Percentiles rank a stretch among this genome's conserved stretches.
Conservation (phyloP, 108 stramenopile genomes). For the Thalassiosira profunda region DNA sequence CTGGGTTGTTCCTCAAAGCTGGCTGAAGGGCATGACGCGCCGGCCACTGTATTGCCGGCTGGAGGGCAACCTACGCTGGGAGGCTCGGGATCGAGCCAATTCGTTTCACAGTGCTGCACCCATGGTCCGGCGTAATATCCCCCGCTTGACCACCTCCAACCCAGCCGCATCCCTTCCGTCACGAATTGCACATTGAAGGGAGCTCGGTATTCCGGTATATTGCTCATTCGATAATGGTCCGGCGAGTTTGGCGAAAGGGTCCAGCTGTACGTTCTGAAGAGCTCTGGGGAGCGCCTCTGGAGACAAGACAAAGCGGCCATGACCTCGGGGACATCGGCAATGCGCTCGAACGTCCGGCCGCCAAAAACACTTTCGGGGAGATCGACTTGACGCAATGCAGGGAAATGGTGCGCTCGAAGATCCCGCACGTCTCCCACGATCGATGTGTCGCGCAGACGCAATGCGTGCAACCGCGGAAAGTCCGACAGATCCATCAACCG, state of each 20-base stretch:
- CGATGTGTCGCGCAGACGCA: not conserved
- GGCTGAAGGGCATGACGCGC: not conserved
- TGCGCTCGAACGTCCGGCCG: not conserved
- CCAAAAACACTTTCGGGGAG: not conserved
- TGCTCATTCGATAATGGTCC: constrained; percentile 5
- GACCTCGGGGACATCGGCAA: not conserved
- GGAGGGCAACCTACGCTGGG: not conserved
- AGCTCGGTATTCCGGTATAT: constrained; percentile 2
- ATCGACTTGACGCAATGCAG: not conserved
- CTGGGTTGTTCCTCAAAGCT: not conserved
- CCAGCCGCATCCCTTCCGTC: not conserved
- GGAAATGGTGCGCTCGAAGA: constrained; percentile 7
- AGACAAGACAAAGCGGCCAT: not conserved
- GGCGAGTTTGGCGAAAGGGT: not conserved
- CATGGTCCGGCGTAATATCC: not conserved
- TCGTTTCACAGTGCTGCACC: constrained; percentile 15
- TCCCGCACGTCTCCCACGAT: not conserved
- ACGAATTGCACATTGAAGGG: constrained; percentile 15
- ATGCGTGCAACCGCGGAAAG: not conserved
- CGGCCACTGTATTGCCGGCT: not conserved
- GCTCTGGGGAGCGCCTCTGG: not conserved
- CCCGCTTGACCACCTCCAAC: constrained; percentile 21
- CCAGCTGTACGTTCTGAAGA: not conserved
- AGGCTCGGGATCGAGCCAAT: constrained; percentile 7
- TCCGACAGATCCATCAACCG: constrained; percentile 1